phyloP scores from a whole-genome alignment of 768 basidiomycete species.

The Lactarius pseudohatsudake region DNA sequence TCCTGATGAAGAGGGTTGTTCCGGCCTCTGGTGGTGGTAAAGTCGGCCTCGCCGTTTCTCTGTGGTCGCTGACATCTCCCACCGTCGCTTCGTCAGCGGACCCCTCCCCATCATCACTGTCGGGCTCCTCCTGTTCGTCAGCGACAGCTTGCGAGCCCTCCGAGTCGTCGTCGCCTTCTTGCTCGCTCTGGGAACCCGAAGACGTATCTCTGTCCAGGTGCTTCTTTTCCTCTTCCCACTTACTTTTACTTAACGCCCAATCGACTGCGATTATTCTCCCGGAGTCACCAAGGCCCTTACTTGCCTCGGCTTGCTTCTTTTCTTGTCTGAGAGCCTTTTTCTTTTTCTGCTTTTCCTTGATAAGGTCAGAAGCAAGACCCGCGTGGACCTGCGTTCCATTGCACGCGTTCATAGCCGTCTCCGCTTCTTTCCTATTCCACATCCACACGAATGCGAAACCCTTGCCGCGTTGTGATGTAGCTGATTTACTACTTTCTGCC shows the following conservation, averaged over 20 bases:
- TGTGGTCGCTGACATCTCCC: slow-evolving; percentile 36
- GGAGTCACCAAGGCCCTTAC: slow-evolving; percentile 37
- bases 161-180: slow-evolving; percentile 34
- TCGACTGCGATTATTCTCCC: slow-evolving; percentile 86
- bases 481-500: slow-evolving; percentile 32
- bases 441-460: slow-evolving; percentile 98
- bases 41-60: slow-evolving; percentile 41
- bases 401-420: slow-evolving; percentile 36
- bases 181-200: slow-evolving; percentile 39
- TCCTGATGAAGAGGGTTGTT: slow-evolving; percentile 91
- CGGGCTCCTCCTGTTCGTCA: slow-evolving; percentile 43
- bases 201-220: slow-evolving; percentile 44
- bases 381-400: slow-evolving; percentile 28
- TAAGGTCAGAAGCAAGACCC: slow-evolving; percentile 32
- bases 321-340: slow-evolving; percentile 39
- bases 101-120: slow-evolving; percentile 46
- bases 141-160: slow-evolving; percentile 32
- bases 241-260: slow-evolving; percentile 94
- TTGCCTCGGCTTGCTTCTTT: slow-evolving; percentile 40
- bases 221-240: slow-evolving; percentile 80
- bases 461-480: slow-evolving; percentile 43
- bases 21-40: slow-evolving; percentile 85
- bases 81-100: slow-evolving; percentile 42
- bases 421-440: slow-evolving; percentile 73
- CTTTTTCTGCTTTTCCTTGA: slow-evolving; percentile 37